A percentile compares a stretch with the other conserved stretches of the same genome.
These are phyloP conservation scores for Geotrichum histeridarum DNA, from an alignment of 1,139 yeast genomes.

Conservation along the genomic window DNA sequence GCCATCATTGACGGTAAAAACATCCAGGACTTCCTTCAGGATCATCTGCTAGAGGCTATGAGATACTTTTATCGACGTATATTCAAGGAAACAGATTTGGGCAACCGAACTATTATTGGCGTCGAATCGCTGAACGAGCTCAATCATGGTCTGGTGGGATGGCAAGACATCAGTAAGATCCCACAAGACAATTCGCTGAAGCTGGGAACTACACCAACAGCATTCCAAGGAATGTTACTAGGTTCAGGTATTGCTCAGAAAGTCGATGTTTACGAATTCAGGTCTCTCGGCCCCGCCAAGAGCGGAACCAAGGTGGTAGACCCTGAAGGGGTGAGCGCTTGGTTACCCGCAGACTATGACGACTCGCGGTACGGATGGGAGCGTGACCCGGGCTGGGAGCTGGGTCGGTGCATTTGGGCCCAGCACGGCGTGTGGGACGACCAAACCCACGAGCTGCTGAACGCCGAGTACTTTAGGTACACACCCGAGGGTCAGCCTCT, in stretches of 20 bases:
- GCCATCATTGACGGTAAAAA: conserved; percentile 64
- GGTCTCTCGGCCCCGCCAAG: conserved; percentile 58
- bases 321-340: conserved; percentile 60
- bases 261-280: conserved; percentile 60
- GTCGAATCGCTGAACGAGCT: conserved; percentile 89
- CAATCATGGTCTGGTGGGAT: conserved; percentile 40
- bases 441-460: conserved; percentile 34
- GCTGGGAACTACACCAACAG: conserved; percentile 34
- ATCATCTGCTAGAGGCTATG: conserved; percentile 54
- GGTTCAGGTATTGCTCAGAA: conserved; percentile 69
- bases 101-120: conserved; percentile 53
- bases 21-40: conserved; percentile 72
- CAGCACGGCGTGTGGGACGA: conserved; percentile 70
- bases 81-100: conserved; percentile 47
- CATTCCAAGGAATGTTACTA: conserved; percentile 38
- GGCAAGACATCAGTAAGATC: conserved; percentile 26
- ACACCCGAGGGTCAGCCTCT: conserved; percentile 38
- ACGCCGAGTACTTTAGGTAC: conserved; percentile 47
- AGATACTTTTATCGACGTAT: conserved; percentile 51
- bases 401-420: conserved; percentile 77
- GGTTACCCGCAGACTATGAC: conserved; percentile 46
- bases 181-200: conserved; percentile 28
- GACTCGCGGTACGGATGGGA: conserved; percentile 68
- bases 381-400: conserved; percentile 57
- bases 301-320: conserved; percentile 41